Evolutionary conservation across 768 basidiomycete genomes (phyloP).

Genomic region (Rhodosporidiobolus sp.): DNA sequence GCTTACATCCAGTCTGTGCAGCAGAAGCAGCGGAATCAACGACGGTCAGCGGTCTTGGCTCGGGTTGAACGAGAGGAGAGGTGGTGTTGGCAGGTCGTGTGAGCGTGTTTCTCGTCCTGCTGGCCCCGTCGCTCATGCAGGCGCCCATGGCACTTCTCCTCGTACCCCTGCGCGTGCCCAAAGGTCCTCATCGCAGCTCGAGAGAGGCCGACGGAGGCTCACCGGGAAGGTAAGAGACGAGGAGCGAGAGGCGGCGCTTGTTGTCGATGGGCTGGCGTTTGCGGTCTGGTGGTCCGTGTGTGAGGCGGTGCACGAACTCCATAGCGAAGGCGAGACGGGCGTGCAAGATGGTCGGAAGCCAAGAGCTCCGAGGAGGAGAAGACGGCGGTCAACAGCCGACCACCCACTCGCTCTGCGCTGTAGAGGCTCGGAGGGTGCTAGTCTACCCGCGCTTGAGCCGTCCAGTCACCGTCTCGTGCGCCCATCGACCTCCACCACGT

Average conservation of each 20-base stretch:
- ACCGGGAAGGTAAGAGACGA: constrained; percentile 10
- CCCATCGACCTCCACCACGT: background rate
- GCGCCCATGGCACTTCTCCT: background rate
- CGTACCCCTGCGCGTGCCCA: background rate
- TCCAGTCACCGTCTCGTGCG: background rate
- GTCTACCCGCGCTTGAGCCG: no score
- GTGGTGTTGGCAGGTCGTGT: background rate
- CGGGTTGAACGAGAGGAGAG: background rate
- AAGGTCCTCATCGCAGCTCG: background rate
- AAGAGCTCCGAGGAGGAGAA: no score
- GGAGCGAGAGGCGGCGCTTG: background rate
- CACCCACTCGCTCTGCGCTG: no score
- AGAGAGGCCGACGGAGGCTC: background rate
- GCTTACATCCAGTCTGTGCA: constrained; percentile 26
- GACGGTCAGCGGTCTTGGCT: background rate
- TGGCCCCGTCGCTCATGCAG: background rate
- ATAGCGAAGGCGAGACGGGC: no score
- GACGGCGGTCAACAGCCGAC: no score
- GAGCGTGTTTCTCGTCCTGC: background rate
- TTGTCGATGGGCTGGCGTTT: background rate
- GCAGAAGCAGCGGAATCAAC: background rate
- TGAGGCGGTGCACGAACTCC: constrained; percentile 1
- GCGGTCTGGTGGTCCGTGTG: background rate
- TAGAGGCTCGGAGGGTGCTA: no score
- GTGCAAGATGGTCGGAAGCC: no score